Percentiles rank a stretch among this genome's conserved stretches.
phyloP scores from a whole-genome alignment of 140 eudicot genomes.

The Stevia rebaudiana region DNA sequence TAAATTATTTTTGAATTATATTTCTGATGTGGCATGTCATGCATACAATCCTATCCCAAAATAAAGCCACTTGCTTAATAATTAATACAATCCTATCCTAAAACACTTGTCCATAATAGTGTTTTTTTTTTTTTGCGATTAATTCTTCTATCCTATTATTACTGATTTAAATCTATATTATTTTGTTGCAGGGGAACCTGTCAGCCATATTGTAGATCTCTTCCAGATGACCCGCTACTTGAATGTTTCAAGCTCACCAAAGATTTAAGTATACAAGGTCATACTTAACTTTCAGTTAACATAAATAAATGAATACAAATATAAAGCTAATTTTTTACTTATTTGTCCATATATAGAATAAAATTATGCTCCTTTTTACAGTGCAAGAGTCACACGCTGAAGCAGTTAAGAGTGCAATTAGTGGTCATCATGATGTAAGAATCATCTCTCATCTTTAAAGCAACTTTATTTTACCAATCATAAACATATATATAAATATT shows the following conservation, averaged over 20 bases:
- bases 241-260: slow-evolving; percentile 58
- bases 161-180: background rate
- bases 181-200: slow-evolving; percentile 68
- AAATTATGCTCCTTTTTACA: slow-evolving; percentile 26
- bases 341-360: background rate
- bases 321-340: background rate
- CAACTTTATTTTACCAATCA: background rate
- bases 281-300: background rate
- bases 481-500: background rate
- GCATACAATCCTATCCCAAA: background rate
- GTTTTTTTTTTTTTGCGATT: background rate
- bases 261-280: slow-evolving; percentile 60
- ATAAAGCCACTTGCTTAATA: background rate
- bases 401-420: slow-evolving; percentile 55
- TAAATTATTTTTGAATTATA: background rate
- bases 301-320: background rate
- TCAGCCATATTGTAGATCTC: slow-evolving; percentile 91
- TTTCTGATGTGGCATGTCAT: background rate
- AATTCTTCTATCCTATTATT: background rate
- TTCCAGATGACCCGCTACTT: slow-evolving; percentile 90
- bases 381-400: slow-evolving; percentile 53
- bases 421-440: slow-evolving; percentile 53
- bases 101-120: no score
- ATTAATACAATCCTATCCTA: no score
- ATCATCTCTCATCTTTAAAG: background rate